These are phyloP conservation scores for Thymus quinquecostatus DNA, from an alignment of 257 asterid species.

Conservation along the genomic window DNA sequence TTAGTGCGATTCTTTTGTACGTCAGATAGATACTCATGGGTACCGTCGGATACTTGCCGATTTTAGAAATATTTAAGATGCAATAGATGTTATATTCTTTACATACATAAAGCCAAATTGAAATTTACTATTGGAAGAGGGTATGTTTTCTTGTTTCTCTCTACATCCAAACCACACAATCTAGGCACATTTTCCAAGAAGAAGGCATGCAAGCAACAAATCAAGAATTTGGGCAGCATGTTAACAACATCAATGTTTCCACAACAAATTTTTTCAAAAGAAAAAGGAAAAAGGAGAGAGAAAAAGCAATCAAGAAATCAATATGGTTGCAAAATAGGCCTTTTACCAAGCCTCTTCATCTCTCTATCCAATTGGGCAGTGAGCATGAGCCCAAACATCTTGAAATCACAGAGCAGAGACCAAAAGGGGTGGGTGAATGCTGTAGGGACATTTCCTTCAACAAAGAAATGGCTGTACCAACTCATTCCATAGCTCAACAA, in stretches of 20 bases:
- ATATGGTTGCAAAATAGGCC: constrained; percentile 65
- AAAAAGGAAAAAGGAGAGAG: not conserved
- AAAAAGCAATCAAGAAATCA: not conserved
- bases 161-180: no score
- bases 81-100: no score
- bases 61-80: no score
- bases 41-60: no score
- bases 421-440: constrained; percentile 91
- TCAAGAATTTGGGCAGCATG: not conserved
- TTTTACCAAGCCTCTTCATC: constrained; percentile 97
- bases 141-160: no score
- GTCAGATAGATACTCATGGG: no score
- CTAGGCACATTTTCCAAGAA: not conserved
- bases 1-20: no score
- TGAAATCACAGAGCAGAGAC: constrained; percentile 87
- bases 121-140: no score
- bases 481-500: constrained; percentile 76
- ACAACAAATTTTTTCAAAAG: no score
- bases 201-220: not conserved
- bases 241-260: not conserved
- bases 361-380: constrained; percentile 92
- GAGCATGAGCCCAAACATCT: constrained; percentile 95
- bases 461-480: constrained; percentile 94
- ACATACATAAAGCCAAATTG: no score
- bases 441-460: constrained; percentile 84